Evolutionary conservation across 148 eudicot genomes (phyloP).

Genomic region (Limonium bicolor): DNA sequence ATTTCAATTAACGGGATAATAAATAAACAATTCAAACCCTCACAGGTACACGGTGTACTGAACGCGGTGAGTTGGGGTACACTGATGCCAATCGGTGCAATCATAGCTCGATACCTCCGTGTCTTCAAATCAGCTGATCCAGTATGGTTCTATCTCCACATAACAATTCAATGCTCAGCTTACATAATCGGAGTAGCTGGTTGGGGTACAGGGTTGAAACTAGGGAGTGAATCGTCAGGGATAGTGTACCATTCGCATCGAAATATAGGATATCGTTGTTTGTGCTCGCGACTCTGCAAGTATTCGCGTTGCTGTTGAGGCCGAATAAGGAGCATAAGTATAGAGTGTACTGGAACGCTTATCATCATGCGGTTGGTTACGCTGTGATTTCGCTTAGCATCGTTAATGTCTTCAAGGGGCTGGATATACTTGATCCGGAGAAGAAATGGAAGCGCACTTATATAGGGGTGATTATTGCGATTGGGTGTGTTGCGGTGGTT

Average conservation of each 20-base stretch:
- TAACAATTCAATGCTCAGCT: constrained; percentile 27
- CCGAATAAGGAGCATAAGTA: constrained; percentile 54
- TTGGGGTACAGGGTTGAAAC: constrained; percentile 41
- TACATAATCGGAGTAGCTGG: constrained; percentile 37
- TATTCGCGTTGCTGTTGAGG: constrained; percentile 38
- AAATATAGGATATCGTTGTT: constrained; percentile 24
- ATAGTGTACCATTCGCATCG: constrained; percentile 22
- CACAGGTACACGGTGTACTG: constrained; percentile 44
- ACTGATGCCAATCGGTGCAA: constrained; percentile 44
- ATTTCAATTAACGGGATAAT: neutral
- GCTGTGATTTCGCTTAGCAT: constrained; percentile 28
- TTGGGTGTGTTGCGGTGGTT: constrained; percentile 22
- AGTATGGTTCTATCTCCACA: constrained; percentile 25
- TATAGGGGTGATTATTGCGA: constrained; percentile 15
- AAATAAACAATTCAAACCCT: neutral
- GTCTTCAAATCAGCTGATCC: constrained; percentile 14
- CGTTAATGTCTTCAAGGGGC: constrained; percentile 31
- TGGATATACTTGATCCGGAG: constrained; percentile 32
- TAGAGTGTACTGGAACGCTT: constrained; percentile 42
- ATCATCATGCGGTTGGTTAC: constrained; percentile 42
- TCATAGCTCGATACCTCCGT: constrained; percentile 41
- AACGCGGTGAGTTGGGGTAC: constrained; percentile 52
- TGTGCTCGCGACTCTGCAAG: constrained; percentile 57
- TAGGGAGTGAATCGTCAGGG: constrained; percentile 24
- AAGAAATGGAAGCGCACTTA: constrained; percentile 35